Conservation (phyloP, 441 rosid species). For the Gossypium davidsonii region DNA sequence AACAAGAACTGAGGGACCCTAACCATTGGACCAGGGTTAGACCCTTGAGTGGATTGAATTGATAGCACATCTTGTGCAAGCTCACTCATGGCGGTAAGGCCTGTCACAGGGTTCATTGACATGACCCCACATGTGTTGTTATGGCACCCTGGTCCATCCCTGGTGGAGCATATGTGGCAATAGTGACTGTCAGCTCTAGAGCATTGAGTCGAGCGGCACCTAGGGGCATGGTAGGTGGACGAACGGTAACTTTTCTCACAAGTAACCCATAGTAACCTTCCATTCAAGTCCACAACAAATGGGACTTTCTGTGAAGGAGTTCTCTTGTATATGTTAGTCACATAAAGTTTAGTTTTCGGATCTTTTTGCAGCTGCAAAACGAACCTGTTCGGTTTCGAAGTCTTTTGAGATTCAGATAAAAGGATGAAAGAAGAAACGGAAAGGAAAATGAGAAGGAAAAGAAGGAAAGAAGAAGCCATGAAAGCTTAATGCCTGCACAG, state of each 20-base stretch:
- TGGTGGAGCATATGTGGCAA: conserved; percentile 20
- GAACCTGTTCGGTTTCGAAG: conserved; percentile 17
- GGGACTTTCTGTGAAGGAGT: conserved; percentile 14
- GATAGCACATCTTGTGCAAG: conserved; percentile 32
- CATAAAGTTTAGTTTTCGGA: conserved; percentile 20
- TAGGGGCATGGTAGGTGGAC: conserved; percentile 22
- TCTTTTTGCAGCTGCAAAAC: conserved; percentile 20
- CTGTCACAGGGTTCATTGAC: conserved; percentile 23
- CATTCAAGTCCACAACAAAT: conserved; percentile 23
- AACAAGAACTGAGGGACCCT: conserved; percentile 21
- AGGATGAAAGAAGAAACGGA: conserved; percentile 7
- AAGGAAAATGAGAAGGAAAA: background rate
- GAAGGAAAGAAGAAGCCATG: conserved; percentile 16
- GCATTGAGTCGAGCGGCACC: conserved; percentile 26
- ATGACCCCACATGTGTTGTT: conserved; percentile 40
- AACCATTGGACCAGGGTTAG: conserved; percentile 18
- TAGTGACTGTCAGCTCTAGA: conserved; percentile 15
- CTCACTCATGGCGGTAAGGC: conserved; percentile 21
- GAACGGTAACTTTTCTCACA: conserved; percentile 25
- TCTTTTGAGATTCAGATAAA: background rate
- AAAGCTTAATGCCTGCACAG: background rate
- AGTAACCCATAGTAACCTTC: conserved; percentile 24
- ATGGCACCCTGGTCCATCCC: conserved; percentile 39
- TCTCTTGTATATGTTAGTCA: conserved; percentile 22
- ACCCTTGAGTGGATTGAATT: conserved; percentile 21